phyloP scores from a whole-genome alignment of 495 filamentous ascomycete genomes.

The Podospora appendiculata region DNA sequence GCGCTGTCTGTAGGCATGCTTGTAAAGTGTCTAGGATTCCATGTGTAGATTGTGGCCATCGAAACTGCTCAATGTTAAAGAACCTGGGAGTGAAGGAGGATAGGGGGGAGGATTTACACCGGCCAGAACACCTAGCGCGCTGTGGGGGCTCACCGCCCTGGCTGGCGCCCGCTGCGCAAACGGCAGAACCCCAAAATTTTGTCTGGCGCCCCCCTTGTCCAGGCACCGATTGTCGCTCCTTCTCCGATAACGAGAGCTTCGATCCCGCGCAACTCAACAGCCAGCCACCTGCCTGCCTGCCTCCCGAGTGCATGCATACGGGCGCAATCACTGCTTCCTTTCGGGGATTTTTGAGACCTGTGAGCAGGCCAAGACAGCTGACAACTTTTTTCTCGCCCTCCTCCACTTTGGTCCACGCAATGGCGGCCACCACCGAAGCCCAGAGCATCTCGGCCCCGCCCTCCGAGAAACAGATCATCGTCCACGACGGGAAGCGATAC shows the following conservation, averaged over 20 bases:
- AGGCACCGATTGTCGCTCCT: background rate
- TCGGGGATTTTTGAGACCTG: conserved; percentile 3
- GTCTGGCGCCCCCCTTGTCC: background rate
- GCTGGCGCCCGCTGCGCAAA: background rate
- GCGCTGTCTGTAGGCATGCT: too few species aligned
- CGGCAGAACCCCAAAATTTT: background rate
- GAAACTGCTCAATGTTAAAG: too few species aligned
- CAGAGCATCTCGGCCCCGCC: conserved; percentile 14
- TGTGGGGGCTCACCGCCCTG: too few species aligned
- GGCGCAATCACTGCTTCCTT: conserved; percentile 1
- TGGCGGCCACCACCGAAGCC: conserved; percentile 17
- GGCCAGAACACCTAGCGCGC: too few species aligned
- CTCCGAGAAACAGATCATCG: conserved; percentile 24
- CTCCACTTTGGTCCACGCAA: conserved; percentile 2
- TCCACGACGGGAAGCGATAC: conserved; percentile 31
- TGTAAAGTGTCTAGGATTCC: too few species aligned
- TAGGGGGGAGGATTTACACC: too few species aligned
- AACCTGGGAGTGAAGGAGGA: too few species aligned
- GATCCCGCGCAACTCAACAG: background rate
- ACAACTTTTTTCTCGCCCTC: background rate
- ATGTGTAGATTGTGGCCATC: too few species aligned
- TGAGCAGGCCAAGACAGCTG: background rate
- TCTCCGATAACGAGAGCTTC: background rate
- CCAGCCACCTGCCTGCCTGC: background rate
- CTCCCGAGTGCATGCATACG: background rate